Evolutionary conservation across 2,329 filamentous ascomycete genomes (phyloP).

Genomic region (Neoarthrinium moseri): DNA sequence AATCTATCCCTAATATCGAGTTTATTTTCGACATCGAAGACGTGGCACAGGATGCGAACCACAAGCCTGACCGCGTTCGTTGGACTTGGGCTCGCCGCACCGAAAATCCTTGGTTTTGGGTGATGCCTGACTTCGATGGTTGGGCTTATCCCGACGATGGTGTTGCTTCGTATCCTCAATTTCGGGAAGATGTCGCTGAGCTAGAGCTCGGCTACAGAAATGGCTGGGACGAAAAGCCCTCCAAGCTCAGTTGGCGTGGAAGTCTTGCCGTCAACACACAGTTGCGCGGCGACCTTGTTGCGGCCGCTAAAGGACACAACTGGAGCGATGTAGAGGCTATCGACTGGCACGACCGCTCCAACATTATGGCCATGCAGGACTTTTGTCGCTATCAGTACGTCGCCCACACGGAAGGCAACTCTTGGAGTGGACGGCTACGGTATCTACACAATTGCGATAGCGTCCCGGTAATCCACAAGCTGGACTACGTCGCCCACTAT

Average conservation of each 20-base stretch:
- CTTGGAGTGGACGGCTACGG: constrained; percentile 29
- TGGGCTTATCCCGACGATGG: constrained; percentile 22
- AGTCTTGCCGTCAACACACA: constrained; percentile 24
- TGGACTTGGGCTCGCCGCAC: constrained; percentile 21
- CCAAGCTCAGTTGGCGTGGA: constrained; percentile 27
- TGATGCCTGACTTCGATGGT: constrained; percentile 22
- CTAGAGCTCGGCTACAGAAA: constrained; percentile 14
- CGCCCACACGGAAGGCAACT: constrained; percentile 26
- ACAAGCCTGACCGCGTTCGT: constrained; percentile 13
- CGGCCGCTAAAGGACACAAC: constrained; percentile 18
- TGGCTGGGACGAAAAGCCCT: constrained; percentile 8
- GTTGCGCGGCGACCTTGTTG: constrained; percentile 21
- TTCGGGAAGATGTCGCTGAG: constrained; percentile 19
- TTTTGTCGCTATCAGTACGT: constrained; percentile 25
- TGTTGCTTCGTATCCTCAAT: constrained; percentile 19
- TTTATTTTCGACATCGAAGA: constrained; percentile 23
- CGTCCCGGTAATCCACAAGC: constrained; percentile 46
- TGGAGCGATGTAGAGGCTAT: constrained; percentile 28
- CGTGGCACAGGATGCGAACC: constrained; percentile 13
- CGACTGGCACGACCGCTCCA: constrained; percentile 22
- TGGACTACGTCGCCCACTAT: constrained; percentile 48
- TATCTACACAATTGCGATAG: constrained; percentile 33
- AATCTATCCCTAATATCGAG: constrained; percentile 19
- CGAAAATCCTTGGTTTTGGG: constrained; percentile 19
- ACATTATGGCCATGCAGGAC: constrained; percentile 22